These are phyloP conservation scores for Thalassiosira delicatula DNA, from an alignment of 352 stramenopile genomes.

Conservation along the genomic window DNA sequence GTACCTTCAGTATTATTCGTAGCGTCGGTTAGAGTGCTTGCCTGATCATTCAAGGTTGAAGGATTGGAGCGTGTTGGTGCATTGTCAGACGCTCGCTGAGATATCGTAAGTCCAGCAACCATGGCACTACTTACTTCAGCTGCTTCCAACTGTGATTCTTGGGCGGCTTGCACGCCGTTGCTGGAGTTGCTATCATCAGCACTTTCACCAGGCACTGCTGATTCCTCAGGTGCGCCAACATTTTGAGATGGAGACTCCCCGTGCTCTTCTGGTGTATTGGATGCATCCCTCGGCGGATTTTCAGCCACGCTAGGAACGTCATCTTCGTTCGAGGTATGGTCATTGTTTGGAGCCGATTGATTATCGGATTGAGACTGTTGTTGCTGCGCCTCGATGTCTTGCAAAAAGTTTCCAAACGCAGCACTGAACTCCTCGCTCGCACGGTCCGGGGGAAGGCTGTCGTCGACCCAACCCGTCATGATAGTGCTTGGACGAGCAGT, in stretches of 20 bases:
- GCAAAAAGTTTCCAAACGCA: constrained; percentile 69
- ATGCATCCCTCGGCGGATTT: not conserved
- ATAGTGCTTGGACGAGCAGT: constrained; percentile 1
- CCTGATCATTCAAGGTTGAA: constrained; percentile 12
- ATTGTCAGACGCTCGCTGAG: constrained; percentile 46
- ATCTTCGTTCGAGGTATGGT: constrained; percentile 3
- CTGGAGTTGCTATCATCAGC: not conserved
- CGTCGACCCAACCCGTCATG: constrained; percentile 69
- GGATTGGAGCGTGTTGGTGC: constrained; percentile 22
- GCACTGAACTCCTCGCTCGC: constrained; percentile 71
- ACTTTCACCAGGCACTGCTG: not conserved
- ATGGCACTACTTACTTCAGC: constrained; percentile 35
- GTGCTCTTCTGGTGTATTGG: constrained; percentile 7
- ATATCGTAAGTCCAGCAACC: constrained; percentile 55
- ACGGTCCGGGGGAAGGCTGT: constrained; percentile 73
- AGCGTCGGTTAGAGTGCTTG: not conserved
- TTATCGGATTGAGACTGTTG: constrained; percentile 2
- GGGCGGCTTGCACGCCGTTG: not conserved
- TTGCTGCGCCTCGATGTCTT: constrained; percentile 26
- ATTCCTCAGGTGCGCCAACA: constrained; percentile 1
- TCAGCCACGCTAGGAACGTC: not conserved
- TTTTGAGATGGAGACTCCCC: constrained; percentile 11
- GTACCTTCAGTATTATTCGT: not conserved
- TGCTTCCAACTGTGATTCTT: constrained; percentile 17
- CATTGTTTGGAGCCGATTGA: constrained; percentile 24